phyloP scores from a whole-genome alignment of 352 stramenopile genomes.

The Pythium grandisporangium region DNA sequence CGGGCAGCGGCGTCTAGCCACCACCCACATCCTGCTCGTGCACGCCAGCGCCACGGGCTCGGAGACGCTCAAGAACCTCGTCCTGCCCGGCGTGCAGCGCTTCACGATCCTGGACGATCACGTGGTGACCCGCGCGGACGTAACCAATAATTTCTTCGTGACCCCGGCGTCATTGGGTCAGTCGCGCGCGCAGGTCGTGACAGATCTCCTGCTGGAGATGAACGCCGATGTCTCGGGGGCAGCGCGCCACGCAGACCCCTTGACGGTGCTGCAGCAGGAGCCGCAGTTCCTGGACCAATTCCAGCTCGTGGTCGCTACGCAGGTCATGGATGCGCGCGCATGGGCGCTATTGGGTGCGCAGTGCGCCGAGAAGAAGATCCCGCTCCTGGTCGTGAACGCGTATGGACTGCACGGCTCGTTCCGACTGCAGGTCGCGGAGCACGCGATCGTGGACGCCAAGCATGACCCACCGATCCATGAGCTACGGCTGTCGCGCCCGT shows the following conservation, averaged over 20 bases:
- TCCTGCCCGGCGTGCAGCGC: constrained; percentile 80
- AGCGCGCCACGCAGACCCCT: constrained; percentile 28
- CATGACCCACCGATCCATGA: constrained; percentile 81
- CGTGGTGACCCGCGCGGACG: constrained; percentile 55
- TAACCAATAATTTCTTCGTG: constrained; percentile 94
- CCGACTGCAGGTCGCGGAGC: constrained; percentile 79
- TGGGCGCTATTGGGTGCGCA: constrained; percentile 47
- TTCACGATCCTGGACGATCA: constrained; percentile 94
- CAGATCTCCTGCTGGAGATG: constrained; percentile 90
- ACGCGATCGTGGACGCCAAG: constrained; percentile 88
- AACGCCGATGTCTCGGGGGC: constrained; percentile 90
- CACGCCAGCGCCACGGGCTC: constrained; percentile 88
- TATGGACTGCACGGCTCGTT: constrained; percentile 92
- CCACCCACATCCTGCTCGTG: constrained; percentile 88
- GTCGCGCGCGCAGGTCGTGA: constrained; percentile 72
- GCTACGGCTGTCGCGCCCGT: constrained; percentile 76
- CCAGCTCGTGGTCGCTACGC: constrained; percentile 83
- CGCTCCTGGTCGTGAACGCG: constrained; percentile 80
- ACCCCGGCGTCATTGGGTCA: constrained; percentile 30
- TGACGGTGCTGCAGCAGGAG: constrained; percentile 47
- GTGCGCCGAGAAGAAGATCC: constrained; percentile 61
- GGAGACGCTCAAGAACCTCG: constrained; percentile 98
- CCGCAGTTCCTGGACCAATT: constrained; percentile 53
- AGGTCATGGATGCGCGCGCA: constrained; percentile 62
- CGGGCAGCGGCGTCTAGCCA: constrained; percentile 87